Evolutionary conservation across 208 protist genomes (phyloP).

Genomic region (Acanthamoeba polyphaga): DNA sequence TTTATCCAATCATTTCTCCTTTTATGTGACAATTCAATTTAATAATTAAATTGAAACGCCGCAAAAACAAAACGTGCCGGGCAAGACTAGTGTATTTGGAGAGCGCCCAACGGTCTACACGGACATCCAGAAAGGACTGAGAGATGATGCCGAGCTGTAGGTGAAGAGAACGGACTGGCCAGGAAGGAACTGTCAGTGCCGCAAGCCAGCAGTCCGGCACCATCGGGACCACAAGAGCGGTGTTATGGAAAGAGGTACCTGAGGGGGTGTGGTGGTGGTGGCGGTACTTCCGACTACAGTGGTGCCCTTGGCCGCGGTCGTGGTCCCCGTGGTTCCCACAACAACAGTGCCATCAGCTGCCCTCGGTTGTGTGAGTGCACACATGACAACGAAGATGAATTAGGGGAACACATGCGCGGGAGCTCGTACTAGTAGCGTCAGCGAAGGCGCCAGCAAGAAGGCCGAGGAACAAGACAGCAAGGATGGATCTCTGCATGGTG

Average conservation of each 20-base stretch:
- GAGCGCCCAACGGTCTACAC: neutral
- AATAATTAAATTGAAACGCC: too few relatives aligned
- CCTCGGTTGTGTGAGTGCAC: too few relatives aligned
- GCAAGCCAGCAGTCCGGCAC: neutral
- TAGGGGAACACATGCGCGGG: neutral
- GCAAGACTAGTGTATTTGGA: neutral
- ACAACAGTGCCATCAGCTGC: neutral
- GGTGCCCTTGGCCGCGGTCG: neutral
- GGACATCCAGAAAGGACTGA: neutral
- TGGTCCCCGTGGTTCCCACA: neutral
- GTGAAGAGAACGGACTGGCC: neutral
- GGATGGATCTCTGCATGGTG: neutral
- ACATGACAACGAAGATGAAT: neutral
- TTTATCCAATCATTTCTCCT: neutral
- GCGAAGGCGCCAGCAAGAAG: neutral
- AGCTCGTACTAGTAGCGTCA: neutral
- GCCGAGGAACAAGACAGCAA: neutral
- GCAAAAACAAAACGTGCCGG: too few relatives aligned
- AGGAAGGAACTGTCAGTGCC: neutral
- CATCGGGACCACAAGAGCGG: neutral
- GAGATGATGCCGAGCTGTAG: neutral
- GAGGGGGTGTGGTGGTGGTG: neutral
- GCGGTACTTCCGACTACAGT: neutral
- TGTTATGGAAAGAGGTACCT: neutral
- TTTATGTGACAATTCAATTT: neutral